These are phyloP conservation scores for Podila horticola DNA, from an alignment of 192 early-diverging fungal genomes.

Conservation along the genomic window DNA sequence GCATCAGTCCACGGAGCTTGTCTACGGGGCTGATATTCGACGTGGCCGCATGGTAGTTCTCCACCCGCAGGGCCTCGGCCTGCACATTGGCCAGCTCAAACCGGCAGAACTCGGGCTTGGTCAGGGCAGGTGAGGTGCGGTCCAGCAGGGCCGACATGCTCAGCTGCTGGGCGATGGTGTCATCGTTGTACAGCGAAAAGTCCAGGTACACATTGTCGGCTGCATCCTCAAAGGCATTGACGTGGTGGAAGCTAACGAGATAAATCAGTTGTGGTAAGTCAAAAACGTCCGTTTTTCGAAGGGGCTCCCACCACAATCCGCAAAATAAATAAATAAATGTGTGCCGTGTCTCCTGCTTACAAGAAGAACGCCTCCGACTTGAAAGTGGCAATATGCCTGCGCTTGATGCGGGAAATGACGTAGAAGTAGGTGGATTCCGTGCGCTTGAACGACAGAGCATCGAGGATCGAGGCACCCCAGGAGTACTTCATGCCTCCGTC, in stretches of 20 bases:
- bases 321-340: no score
- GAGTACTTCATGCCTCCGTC: conserved; percentile 72
- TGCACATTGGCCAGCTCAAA: conserved; percentile 70
- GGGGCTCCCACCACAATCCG: no score
- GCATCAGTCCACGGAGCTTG: conserved; percentile 46
- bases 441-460: conserved; percentile 73
- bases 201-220: conserved; percentile 72
- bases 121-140: conserved; percentile 50
- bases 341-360: conserved; percentile 43
- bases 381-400: conserved; percentile 76
- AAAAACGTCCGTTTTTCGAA: not conserved
- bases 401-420: conserved; percentile 76
- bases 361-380: conserved; percentile 70
- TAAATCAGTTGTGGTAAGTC: not conserved
- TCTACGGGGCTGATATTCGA: conserved; percentile 37
- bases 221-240: conserved; percentile 77
- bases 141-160: conserved; percentile 63
- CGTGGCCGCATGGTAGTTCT: conserved; percentile 50
- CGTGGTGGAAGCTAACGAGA: conserved; percentile 71
- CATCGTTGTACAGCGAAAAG: conserved; percentile 70
- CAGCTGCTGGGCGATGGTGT: conserved; percentile 68
- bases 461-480: conserved; percentile 77
- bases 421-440: conserved; percentile 71
- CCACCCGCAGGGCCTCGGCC: conserved; percentile 64
- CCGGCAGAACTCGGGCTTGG: conserved; percentile 65